Evolutionary conservation across 1,139 yeast genomes (phyloP), one percentile per base, ranked within the genome.

Genomic region (Scheffersomyces insectosa): DNA sequence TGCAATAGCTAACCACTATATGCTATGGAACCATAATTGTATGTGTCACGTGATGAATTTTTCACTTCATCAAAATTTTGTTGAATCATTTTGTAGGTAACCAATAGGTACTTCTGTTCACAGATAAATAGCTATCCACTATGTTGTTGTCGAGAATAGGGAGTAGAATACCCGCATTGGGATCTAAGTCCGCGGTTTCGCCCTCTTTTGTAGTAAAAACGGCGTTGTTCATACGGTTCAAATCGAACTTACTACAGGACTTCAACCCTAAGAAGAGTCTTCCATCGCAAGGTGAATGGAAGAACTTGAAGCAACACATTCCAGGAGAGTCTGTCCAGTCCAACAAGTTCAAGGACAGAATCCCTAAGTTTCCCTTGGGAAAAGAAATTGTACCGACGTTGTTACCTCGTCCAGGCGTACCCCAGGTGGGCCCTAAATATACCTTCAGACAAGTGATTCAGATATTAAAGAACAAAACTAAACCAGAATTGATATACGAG

Each of bases 401-500:
- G 33, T 68, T 86, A 31, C 95, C 95, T 5, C 70, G 82, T 40
- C 87, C 88, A 1, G 86, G 84, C 2, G 86, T 83, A 3, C 96
- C 96, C 5, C 76, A 81, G 37, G 87, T 83, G 3, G 83, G 87
- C 1, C 72, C 77, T 12, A 57, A 67, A 35, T 66, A 79, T 55
- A 72, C 83, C 5, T 80, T 88, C 54, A 70, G 81, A 16, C 85
- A 84, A 57, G 83, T 88, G 63, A 70, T 85, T 52, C 77, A 77
- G 46, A 75, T 80, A n/a, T 66, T 88, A 46, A 71, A 78, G 47
- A 66, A 70, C 39, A 80, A 82, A 52, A 67, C 65, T 7, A 74
- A 77, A 41, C 95, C 95, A 1, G 95, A 87, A 59, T 70, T 88
- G 45, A 75, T 88, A 40, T 88, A 88, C 63, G 91, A 86, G 68